These are phyloP conservation scores for Cicer judaicum DNA, from an alignment of 306 rosid genomes.

Conservation along the genomic window DNA sequence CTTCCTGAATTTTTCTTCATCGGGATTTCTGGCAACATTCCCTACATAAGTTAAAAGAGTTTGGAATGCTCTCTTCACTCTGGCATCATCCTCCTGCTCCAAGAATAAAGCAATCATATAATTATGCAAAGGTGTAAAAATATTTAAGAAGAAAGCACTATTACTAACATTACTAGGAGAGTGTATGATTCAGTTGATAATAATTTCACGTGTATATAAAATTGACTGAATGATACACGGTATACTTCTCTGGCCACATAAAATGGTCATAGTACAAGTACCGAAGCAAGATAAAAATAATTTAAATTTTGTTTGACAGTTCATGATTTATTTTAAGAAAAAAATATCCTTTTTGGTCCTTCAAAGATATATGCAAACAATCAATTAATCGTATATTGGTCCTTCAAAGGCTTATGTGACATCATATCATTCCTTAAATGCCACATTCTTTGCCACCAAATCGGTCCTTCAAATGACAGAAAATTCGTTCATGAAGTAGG, in stretches of 20 bases:
- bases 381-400: not conserved
- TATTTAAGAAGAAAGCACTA: conserved; percentile 4
- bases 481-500: not conserved
- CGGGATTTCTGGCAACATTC: conserved; percentile 80
- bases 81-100: conserved; percentile 75
- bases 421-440: conserved; percentile 24
- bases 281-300: conserved; percentile 3
- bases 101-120: conserved; percentile 31
- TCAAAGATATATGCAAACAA: not conserved
- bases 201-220: not conserved
- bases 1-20: conserved; percentile 82
- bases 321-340: not conserved
- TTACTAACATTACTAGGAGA: conserved; percentile 17
- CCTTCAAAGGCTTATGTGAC: not conserved
- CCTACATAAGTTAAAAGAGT: conserved; percentile 76
- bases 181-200: conserved; percentile 27
- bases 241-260: conserved; percentile 8
- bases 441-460: conserved; percentile 2
- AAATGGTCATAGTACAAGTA: not conserved
- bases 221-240: not conserved
- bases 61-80: conserved; percentile 75
- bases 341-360: not conserved
- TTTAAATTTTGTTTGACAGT: not conserved
- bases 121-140: not conserved
- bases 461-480: not conserved